Percentiles rank a stretch among this genome's conserved stretches.
Conservation (phyloP, 2,329 filamentous ascomycete species). For the Diaporthe sp. region DNA sequence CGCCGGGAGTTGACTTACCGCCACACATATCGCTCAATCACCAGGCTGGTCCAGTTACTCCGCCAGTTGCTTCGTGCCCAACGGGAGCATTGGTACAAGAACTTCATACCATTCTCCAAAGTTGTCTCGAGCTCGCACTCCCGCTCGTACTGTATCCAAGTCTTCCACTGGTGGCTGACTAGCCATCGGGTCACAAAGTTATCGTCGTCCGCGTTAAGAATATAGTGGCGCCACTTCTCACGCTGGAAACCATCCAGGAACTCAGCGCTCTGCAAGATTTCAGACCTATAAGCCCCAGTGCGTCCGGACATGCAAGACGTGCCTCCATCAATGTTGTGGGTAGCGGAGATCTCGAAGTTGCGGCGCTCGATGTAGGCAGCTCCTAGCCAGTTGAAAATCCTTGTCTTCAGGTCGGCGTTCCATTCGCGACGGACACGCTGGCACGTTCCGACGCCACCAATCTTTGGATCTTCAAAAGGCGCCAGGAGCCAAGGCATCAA, state of each 20-base stretch:
- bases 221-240: constrained; percentile 90
- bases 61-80: constrained; percentile 99
- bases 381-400: constrained; percentile 89
- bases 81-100: constrained; percentile 91
- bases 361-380: constrained; percentile 92
- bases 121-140: constrained; percentile 95
- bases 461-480: constrained; percentile 86
- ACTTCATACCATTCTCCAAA: constrained; percentile 88
- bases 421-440: constrained; percentile 84
- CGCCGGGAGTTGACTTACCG: constrained; percentile 72
- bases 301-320: constrained; percentile 97
- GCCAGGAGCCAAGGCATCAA: constrained; percentile 93
- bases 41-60: constrained; percentile 93
- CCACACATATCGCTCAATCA: constrained; percentile 87
- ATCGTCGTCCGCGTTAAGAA: constrained; percentile 96
- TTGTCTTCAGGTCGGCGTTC: constrained; percentile 69
- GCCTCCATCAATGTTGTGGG: constrained; percentile 93
- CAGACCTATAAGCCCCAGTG: constrained; percentile 91
- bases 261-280: constrained; percentile 86
- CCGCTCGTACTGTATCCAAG: constrained; percentile 92
- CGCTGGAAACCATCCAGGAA: constrained; percentile 93
- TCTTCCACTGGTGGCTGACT: constrained; percentile 92
- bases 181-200: constrained; percentile 99
- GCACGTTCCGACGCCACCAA: constrained; percentile 93
- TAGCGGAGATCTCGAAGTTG: constrained; percentile 97